A percentile compares a stretch with the other conserved stretches of the same genome.
phyloP scores from a whole-genome alignment of 1,284 basidiomycete genomes.

The Sutorius eximius region DNA sequence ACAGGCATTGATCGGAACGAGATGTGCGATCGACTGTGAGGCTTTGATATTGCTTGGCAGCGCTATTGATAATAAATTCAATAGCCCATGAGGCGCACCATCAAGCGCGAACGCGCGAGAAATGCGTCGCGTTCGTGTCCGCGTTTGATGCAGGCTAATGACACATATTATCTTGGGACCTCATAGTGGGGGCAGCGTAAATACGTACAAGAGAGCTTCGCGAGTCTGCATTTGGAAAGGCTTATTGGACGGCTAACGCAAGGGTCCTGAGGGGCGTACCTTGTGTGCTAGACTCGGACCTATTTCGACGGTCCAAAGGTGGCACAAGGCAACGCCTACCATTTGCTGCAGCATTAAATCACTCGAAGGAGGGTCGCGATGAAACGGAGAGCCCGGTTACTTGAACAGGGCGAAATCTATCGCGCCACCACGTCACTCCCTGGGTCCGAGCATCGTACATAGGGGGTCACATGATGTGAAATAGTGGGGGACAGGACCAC shows the following conservation, averaged over 20 bases:
- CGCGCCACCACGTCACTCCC: conserved; percentile 1
- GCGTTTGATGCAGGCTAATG: conserved; percentile 18
- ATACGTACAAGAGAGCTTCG: conserved; percentile 25
- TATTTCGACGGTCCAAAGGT: neutral
- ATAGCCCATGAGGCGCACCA: conserved; percentile 20
- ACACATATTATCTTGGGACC: conserved; percentile 13
- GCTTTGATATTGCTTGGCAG: neutral
- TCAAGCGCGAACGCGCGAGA: conserved; percentile 15
- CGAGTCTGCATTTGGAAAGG: conserved; percentile 24
- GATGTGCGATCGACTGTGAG: conserved; percentile 24
- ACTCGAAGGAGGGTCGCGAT: conserved; percentile 5
- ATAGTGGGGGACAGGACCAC: neutral
- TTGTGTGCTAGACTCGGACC: neutral
- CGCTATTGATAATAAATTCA: conserved; percentile 8
- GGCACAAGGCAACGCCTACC: neutral
- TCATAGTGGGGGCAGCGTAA: conserved; percentile 25
- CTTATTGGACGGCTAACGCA: conserved; percentile 1
- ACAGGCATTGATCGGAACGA: conserved; percentile 24
- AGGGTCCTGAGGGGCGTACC: conserved; percentile 16
- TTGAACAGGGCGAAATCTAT: conserved; percentile 2
- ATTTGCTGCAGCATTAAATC: conserved; percentile 7
- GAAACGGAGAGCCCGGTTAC: neutral
- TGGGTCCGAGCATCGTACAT: neutral
- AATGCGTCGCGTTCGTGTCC: conserved; percentile 7
- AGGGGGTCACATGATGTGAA: conserved; percentile 14